Conservation (phyloP, 2,329 filamentous ascomycete species). For the Fusarium sp. region DNA sequence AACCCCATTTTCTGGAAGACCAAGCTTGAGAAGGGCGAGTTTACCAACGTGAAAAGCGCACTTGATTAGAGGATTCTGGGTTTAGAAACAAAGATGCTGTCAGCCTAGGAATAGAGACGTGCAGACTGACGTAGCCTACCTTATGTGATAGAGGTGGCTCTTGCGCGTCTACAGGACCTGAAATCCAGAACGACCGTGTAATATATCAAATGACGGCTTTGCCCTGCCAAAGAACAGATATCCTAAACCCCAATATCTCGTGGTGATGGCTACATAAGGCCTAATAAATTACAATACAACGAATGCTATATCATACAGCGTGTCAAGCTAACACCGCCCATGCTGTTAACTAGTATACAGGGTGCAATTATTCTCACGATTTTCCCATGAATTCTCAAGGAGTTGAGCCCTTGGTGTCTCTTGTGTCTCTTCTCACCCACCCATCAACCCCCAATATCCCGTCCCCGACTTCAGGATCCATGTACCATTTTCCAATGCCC, state of each 20-base stretch:
- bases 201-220: conserved; percentile 44
- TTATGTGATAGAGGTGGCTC: conserved; percentile 27
- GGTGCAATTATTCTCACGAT: not conserved
- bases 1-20: conserved; percentile 99
- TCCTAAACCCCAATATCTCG: not conserved
- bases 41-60: conserved; percentile 89
- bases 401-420: not conserved
- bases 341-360: not conserved
- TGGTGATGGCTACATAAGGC: not conserved
- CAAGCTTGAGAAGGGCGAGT: conserved; percentile 98
- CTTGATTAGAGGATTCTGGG: conserved; percentile 58
- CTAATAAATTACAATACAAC: conserved; percentile 19
- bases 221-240: conserved; percentile 32
- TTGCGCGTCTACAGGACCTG: conserved; percentile 13
- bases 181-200: conserved; percentile 35
- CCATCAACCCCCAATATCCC: conserved; percentile 72
- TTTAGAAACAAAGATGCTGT: conserved; percentile 8
- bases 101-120: not conserved
- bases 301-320: not conserved
- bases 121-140: conserved; percentile 1
- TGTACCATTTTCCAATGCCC: conserved; percentile 75
- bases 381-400: not conserved
- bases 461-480: conserved; percentile 68
- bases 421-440: conserved; percentile 50
- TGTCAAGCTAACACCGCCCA: not conserved